Evolutionary conservation across 108 stramenopile species (phyloP), one percentile per base, ranked within the genome.

Genomic region (Nitzschia sp.): DNA sequence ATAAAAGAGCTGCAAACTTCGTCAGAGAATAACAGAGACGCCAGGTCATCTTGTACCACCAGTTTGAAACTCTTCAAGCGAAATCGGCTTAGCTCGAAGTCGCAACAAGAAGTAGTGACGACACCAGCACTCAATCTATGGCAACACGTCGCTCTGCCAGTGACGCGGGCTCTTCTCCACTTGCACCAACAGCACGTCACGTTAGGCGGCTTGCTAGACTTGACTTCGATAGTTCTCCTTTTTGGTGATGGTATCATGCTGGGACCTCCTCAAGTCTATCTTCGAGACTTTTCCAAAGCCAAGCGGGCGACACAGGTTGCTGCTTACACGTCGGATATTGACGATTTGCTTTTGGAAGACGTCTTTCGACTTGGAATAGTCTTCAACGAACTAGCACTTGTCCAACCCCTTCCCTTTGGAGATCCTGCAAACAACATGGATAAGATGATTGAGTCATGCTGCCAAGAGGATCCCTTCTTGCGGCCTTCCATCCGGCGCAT

Each of bases 121-220:
- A n/a, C n/a, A n/a, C n/a, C n/a, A 13, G 1, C 58, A 32, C 33
- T 59, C 31, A 33, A 34, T 32, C 33, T 59, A 1, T 59, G 58
- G 58, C 58, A 59, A 4, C 2, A 59, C 35, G 58, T 59, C 8
- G 58, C 58, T 1, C 33, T 59, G 0, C 58, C 58, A 1, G 30
- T 59, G 0, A 59, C 58, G 18, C 58, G 58, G 15, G 58, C 58
- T 34, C 58, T 59, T 15, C 31, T 59, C n/a, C 23, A 59, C 23
- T 27, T 59, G 31, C 58, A 59, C 32, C 23, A 34, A 8, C 27
- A 59, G 32, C 17, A 27, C 18, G 18, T 34, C 1, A 33, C 58
- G 2, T 9, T 59, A 17, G 58, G 58, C 15, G 38, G 38, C 15
- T 11, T 15, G 31, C 21, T 59, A 21, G 32, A 27, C 23, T 21